These are phyloP conservation scores for Populus hybrid DNA, from an alignment of 441 rosid species.

Conservation along the genomic window DNA sequence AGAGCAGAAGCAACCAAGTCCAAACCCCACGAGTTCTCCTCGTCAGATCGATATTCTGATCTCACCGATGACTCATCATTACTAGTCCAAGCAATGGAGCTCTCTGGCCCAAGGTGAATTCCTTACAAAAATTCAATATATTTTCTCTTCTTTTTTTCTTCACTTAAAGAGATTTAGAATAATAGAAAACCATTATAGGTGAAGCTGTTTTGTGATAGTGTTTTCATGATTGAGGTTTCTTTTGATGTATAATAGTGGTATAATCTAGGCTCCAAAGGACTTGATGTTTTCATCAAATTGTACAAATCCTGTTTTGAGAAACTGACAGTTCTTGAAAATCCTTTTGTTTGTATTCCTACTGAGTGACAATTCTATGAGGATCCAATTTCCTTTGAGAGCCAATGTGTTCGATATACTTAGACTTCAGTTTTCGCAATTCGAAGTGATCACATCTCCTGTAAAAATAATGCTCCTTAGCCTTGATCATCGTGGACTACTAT, in stretches of 20 bases:
- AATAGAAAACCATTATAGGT: constrained; percentile 5
- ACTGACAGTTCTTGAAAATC: constrained; percentile 9
- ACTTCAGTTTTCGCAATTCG: not conserved
- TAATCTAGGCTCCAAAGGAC: constrained; percentile 13
- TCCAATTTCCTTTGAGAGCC: not conserved
- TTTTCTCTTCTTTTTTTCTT: not conserved
- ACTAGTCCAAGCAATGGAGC: constrained; percentile 88
- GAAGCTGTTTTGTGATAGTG: constrained; percentile 10
- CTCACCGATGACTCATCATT: constrained; percentile 78
- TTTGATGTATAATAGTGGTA: constrained; percentile 7
- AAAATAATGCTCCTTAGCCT: not conserved
- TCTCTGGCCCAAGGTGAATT: constrained; percentile 84
- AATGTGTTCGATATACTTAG: not conserved
- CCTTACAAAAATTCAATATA: not conserved
- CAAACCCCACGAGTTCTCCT: constrained; percentile 55
- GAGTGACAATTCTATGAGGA: not conserved
- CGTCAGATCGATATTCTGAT: constrained; percentile 73
- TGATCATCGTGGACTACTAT: not conserved
- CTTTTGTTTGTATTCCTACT: constrained; percentile 5
- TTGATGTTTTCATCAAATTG: constrained; percentile 12
- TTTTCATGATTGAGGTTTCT: constrained; percentile 7
- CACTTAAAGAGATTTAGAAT: constrained; percentile 3
- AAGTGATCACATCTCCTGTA: not conserved
- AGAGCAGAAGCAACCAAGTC: constrained; percentile 50
- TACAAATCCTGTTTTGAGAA: constrained; percentile 16